Conservation (phyloP, 1,284 basidiomycete genomes). For the Ustilago trichophora region DNA sequence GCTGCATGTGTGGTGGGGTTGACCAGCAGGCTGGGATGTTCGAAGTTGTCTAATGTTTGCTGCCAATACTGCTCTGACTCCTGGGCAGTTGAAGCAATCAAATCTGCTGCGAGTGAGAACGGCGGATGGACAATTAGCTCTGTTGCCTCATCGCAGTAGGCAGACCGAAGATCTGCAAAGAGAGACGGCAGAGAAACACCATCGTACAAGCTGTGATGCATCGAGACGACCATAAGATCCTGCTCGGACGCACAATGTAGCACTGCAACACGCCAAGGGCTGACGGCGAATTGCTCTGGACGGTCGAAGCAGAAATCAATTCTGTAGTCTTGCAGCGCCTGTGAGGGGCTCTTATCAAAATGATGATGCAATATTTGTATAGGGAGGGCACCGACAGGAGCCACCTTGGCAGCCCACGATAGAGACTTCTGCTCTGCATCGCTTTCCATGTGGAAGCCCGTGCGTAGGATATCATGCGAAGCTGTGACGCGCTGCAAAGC, state of each 20-base stretch:
- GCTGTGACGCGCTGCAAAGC: constrained; percentile 9
- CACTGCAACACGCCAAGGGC: constrained; percentile 11
- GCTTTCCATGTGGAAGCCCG: constrained; percentile 9
- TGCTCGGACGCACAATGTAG: constrained; percentile 1
- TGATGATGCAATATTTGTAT: too few relatives aligned
- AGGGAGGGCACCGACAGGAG: too few relatives aligned
- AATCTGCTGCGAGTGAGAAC: constrained; percentile 5
- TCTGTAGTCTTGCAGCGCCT: too few relatives aligned
- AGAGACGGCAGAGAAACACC: constrained; percentile 13
- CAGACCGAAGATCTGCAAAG: constrained; percentile 7
- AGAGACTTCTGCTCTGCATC: background rate
- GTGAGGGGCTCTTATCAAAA: too few relatives aligned
- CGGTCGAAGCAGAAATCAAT: constrained; percentile 4
- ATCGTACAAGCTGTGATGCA: constrained; percentile 25
- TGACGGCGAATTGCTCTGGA: constrained; percentile 2
- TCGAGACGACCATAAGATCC: constrained; percentile 8
- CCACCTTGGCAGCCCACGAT: too few relatives aligned
- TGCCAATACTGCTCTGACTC: too few relatives aligned
- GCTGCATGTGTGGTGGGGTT: too few relatives aligned
- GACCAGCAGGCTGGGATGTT: too few relatives aligned
- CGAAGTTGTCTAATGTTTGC: too few relatives aligned
- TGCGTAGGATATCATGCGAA: constrained; percentile 12
- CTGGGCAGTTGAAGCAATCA: too few relatives aligned
- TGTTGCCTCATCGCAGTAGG: background rate
- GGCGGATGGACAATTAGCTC: background rate